Conservation (phyloP, 2,329 filamentous ascomycete species). For the Diaporthe aspalathi region DNA sequence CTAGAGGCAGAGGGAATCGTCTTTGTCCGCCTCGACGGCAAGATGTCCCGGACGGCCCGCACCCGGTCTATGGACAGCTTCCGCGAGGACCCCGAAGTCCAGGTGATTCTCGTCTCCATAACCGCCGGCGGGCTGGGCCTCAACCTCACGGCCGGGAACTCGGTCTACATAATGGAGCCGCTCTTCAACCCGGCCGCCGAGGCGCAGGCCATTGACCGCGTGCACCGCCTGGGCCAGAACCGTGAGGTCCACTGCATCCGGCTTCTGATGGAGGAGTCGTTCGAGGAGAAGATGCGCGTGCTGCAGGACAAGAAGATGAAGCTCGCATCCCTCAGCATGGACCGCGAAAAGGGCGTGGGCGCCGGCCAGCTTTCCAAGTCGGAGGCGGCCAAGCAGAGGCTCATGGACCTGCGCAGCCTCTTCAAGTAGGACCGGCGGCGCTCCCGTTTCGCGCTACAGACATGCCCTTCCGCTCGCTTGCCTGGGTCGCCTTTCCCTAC, state of each 20-base stretch:
- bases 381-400: conserved; percentile 67
- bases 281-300: conserved; percentile 93
- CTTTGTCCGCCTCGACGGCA: conserved; percentile 88
- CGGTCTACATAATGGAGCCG: conserved; percentile 97
- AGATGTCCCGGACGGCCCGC: conserved; percentile 81
- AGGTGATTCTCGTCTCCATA: conserved; percentile 91
- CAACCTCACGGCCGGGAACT: conserved; percentile 87
- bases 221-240: conserved; percentile 90
- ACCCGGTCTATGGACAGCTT: conserved; percentile 82
- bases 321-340: conserved; percentile 88
- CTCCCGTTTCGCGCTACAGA: neutral
- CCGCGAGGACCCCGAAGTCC: conserved; percentile 75
- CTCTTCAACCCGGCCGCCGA: conserved; percentile 97
- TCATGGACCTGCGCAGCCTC: conserved; percentile 68
- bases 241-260: conserved; percentile 87
- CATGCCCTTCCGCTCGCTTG: neutral
- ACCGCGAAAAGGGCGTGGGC: conserved; percentile 64
- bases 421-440: conserved; percentile 57
- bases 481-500: neutral
- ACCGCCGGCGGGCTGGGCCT: conserved; percentile 91
- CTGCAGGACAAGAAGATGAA: conserved; percentile 94
- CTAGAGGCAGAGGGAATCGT: conserved; percentile 74
- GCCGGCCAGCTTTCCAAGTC: conserved; percentile 30
- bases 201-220: conserved; percentile 92
- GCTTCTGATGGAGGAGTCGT: conserved; percentile 90